These are phyloP conservation scores for Colletotrichum simmondsii DNA, from an alignment of 2,329 filamentous ascomycete species.

Conservation along the genomic window DNA sequence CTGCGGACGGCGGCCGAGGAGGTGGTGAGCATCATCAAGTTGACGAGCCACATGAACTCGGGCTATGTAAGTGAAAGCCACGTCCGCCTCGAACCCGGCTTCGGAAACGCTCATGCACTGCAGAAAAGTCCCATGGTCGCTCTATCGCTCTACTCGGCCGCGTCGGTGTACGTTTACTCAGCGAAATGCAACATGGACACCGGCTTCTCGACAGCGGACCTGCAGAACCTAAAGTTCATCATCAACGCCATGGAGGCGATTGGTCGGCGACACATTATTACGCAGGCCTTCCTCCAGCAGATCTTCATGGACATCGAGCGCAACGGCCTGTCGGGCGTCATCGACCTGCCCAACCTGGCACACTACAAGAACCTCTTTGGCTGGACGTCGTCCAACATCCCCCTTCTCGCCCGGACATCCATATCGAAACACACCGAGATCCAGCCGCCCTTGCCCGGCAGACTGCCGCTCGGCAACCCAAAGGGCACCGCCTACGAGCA, in stretches of 20 bases:
- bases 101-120: constrained; percentile 18
- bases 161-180: constrained; percentile 84
- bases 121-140: constrained; percentile 83
- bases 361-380: constrained; percentile 45
- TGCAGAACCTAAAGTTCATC: constrained; percentile 76
- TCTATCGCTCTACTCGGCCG: constrained; percentile 86
- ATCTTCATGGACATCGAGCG: constrained; percentile 82
- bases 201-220: constrained; percentile 59
- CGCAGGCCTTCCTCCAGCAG: constrained; percentile 86
- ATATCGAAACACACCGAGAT: constrained; percentile 53
- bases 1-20: constrained; percentile 85
- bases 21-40: constrained; percentile 84
- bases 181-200: constrained; percentile 74
- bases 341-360: constrained; percentile 49
- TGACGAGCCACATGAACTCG: constrained; percentile 77
- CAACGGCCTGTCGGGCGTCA: constrained; percentile 51
- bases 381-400: constrained; percentile 51
- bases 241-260: constrained; percentile 82
- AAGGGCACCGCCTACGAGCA: constrained; percentile 25
- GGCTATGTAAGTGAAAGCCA: constrained; percentile 65
- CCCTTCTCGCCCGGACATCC: constrained; percentile 58
- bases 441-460: constrained; percentile 55
- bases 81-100: neutral
- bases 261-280: constrained; percentile 78
- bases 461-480: constrained; percentile 50